Evolutionary conservation across 805 yeast genomes (phyloP), one percentile per base, ranked within the genome.

Genomic region (Saccharomycodes ludwigii): DNA sequence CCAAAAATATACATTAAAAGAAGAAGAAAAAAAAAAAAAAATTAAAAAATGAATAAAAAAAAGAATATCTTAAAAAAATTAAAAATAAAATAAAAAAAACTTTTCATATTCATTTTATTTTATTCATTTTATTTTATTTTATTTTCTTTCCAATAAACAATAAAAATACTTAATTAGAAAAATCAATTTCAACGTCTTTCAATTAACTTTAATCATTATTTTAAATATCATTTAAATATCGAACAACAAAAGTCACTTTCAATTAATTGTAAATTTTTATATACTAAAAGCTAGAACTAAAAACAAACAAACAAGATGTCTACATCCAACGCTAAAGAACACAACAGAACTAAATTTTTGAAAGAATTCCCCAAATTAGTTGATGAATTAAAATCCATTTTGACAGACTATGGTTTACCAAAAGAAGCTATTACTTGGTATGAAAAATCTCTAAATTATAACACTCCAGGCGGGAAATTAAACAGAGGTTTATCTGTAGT

Each of bases 401-500:
- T 82, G 37, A 59, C 56, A 27, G 61, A 61, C 31, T 82, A 84
- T 58, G 82, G 84, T 35, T 80, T 91, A 75, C 84, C 95, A 19
- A 58, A 65, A 33, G 91, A 81, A 40, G 96, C 95, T 23, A 68
- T 80, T 35, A 71, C 69, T 18, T 91, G 98, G 97, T 83, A 73
- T 58, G 71, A 66, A 43, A 67, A 68, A 31, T 74, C 65, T 42
- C 62, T 88, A 52, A 61, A 76, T 47, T 81, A 88, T 65, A 91
- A 91, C 64, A 76, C 94, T 4, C 88, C 95, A 36, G 95, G 96
- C 38, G 99, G 99, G 31, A 91, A 91, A 59, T 68, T 85, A 52
- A 91, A 91, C 70, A 73, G 99, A 55, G 99, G 99, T 20, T 62
- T 91, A 36, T 83, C 96, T 23, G 97, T 91, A 13, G 76, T 91